Evolutionary conservation across 2,329 filamentous ascomycete species (phyloP).

Genomic region (Xylaria sp.): DNA sequence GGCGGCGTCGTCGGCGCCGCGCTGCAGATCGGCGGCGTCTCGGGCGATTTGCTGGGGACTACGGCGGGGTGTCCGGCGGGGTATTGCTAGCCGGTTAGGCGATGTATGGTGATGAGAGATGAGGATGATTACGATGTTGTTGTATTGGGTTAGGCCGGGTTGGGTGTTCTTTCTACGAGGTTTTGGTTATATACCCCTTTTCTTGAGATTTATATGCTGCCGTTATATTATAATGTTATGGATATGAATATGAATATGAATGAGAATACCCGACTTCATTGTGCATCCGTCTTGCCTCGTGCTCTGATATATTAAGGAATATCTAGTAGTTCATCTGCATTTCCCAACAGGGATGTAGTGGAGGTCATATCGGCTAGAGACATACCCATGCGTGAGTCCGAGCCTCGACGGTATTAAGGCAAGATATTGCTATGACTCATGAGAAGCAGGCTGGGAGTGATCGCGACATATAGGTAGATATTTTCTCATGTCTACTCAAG

Average conservation of each 20-base stretch:
- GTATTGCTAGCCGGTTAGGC: slow-evolving; percentile 35
- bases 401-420: too few relatives aligned
- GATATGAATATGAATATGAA: slow-evolving; percentile 7
- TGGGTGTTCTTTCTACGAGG: neutral
- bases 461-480: too few relatives aligned
- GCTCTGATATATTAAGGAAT: neutral
- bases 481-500: too few relatives aligned
- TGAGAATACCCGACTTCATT: slow-evolving; percentile 4
- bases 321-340: neutral
- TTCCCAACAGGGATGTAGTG: neutral
- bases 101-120: too few relatives aligned
- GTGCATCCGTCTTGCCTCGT: too few relatives aligned
- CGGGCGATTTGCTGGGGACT: slow-evolving; percentile 38
- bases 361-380: too few relatives aligned
- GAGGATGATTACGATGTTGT: too few relatives aligned
- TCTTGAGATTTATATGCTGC: neutral
- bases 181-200: slow-evolving; percentile 9
- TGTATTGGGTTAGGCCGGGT: slow-evolving; percentile 23
- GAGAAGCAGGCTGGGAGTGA: too few relatives aligned
- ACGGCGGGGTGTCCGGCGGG: slow-evolving; percentile 37
- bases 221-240: neutral
- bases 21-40: slow-evolving; percentile 39
- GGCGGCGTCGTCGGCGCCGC: slow-evolving; percentile 61
- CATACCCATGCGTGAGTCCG: too few relatives aligned
- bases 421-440: too few relatives aligned